These are phyloP conservation scores for Cucurbita pepo DNA, from an alignment of 306 rosid species.

Conservation along the genomic window DNA sequence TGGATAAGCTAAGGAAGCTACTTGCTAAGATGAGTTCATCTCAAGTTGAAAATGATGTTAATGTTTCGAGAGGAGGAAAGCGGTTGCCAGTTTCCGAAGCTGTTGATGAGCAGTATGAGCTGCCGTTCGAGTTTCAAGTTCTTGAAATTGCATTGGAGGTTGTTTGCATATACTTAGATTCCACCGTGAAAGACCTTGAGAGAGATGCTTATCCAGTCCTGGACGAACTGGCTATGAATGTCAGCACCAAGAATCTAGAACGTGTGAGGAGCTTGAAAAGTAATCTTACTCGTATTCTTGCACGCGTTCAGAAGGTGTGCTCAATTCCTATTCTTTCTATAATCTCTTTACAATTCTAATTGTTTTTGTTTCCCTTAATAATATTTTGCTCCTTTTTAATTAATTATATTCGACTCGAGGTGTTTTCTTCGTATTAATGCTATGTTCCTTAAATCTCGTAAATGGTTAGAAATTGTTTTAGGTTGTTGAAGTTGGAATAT, in stretches of 20 bases:
- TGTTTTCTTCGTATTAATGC: background rate
- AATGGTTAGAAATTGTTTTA: too few species aligned
- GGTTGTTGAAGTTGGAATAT: too few species aligned
- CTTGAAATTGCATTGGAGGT: conserved; percentile 88
- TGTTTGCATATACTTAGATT: conserved; percentile 68
- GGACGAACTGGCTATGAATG: conserved; percentile 90
- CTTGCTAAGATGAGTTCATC: conserved; percentile 27
- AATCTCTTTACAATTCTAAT: background rate
- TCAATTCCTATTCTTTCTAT: background rate
- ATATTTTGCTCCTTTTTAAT: background rate
- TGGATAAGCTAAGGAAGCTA: conserved; percentile 71
- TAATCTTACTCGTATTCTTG: conserved; percentile 82
- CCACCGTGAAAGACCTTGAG: conserved; percentile 79
- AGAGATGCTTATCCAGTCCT: conserved; percentile 79
- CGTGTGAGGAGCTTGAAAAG: conserved; percentile 92
- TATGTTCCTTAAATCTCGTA: too few species aligned
- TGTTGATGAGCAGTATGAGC: conserved; percentile 57
- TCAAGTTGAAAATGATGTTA: conserved; percentile 37
- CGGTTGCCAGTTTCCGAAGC: conserved; percentile 46
- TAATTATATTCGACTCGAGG: background rate
- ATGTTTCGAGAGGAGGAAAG: conserved; percentile 31
- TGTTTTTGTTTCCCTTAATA: background rate
- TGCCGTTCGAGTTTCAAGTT: conserved; percentile 93
- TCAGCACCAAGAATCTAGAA: conserved; percentile 95
- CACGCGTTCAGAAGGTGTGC: conserved; percentile 85